These are phyloP conservation scores for Micractinium conductrix DNA, from an alignment of 139 green algal genomes.

Conservation along the genomic window DNA sequence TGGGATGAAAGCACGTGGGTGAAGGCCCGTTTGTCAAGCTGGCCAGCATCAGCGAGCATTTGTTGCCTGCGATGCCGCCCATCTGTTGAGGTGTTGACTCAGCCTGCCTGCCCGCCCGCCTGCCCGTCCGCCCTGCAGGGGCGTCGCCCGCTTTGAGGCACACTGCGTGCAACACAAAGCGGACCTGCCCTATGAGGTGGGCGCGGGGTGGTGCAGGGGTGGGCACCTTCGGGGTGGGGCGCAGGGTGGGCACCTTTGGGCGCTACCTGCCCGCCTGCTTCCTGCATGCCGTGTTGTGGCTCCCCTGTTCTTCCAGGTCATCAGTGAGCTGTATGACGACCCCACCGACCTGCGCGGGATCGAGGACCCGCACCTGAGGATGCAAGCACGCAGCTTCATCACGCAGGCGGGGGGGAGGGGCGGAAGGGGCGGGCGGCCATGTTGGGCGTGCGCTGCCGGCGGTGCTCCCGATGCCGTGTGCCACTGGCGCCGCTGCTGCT, in stretches of 20 bases:
- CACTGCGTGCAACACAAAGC: conserved; percentile 15
- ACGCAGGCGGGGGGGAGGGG: not conserved
- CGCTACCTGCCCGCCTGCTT: too few species aligned
- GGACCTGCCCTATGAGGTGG: conserved; percentile 17
- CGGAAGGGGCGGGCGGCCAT: not conserved
- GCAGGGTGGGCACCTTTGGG: too few species aligned
- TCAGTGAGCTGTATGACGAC: conserved; percentile 34
- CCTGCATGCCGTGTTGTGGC: too few species aligned
- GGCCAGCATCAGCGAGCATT: too few species aligned
- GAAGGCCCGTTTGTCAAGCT: not conserved
- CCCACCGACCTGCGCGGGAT: conserved; percentile 39
- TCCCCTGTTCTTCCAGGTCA: too few species aligned
- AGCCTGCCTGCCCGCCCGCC: not conserved
- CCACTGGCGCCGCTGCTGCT: not conserved
- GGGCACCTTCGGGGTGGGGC: too few species aligned
- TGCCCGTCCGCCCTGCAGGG: not conserved
- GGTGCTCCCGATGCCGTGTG: too few species aligned
- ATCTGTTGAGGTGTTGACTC: too few species aligned
- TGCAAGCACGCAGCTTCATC: conserved; percentile 31
- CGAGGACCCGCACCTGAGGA: conserved; percentile 32
- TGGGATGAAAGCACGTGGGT: not conserved
- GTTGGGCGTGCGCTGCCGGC: too few species aligned
- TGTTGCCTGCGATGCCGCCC: too few species aligned
- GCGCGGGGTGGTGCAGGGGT: too few species aligned
- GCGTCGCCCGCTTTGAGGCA: conserved; percentile 39